phyloP scores from a whole-genome alignment of 176 grass and related monocot species.

The Oryza meyeriana region DNA sequence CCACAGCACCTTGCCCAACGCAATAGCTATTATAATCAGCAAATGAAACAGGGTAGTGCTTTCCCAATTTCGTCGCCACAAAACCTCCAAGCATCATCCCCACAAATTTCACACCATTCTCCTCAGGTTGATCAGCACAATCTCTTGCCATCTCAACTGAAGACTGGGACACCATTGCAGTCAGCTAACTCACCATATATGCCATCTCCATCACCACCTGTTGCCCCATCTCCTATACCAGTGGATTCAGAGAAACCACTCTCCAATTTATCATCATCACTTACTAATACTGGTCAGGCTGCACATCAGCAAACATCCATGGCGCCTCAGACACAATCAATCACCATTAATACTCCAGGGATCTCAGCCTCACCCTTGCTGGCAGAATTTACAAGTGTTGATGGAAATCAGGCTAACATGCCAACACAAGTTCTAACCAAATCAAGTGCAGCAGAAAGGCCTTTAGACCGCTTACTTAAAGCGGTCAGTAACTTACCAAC shows the following conservation, averaged over 20 bases:
- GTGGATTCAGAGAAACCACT: constrained; percentile 72
- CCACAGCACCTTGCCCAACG: constrained; percentile 61
- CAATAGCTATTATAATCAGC: constrained; percentile 65
- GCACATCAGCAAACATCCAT: constrained; percentile 57
- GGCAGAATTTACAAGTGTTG: constrained; percentile 76
- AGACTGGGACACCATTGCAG: constrained; percentile 79
- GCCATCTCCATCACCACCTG: constrained; percentile 82
- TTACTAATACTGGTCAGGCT: constrained; percentile 57
- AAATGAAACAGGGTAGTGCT: constrained; percentile 55
- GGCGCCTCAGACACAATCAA: constrained; percentile 57
- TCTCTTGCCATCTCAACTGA: constrained; percentile 73
- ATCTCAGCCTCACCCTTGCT: constrained; percentile 93
- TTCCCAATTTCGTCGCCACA: constrained; percentile 94
- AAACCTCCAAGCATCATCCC: constrained; percentile 89
- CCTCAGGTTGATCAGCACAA: constrained; percentile 89
- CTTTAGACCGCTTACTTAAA: constrained; percentile 83
- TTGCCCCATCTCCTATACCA: constrained; percentile 77
- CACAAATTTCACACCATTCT: constrained; percentile 89
- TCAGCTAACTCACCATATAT: constrained; percentile 74
- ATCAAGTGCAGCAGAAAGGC: constrained; percentile 69
- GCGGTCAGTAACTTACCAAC: constrained; percentile 50
- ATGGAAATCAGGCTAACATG: constrained; percentile 68
- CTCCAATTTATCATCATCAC: constrained; percentile 58
- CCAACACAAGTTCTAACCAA: constrained; percentile 57
- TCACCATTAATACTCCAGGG: constrained; percentile 84